Conservation (phyloP, 129 eudicot species). For the Centrapalus pauciflorus region DNA sequence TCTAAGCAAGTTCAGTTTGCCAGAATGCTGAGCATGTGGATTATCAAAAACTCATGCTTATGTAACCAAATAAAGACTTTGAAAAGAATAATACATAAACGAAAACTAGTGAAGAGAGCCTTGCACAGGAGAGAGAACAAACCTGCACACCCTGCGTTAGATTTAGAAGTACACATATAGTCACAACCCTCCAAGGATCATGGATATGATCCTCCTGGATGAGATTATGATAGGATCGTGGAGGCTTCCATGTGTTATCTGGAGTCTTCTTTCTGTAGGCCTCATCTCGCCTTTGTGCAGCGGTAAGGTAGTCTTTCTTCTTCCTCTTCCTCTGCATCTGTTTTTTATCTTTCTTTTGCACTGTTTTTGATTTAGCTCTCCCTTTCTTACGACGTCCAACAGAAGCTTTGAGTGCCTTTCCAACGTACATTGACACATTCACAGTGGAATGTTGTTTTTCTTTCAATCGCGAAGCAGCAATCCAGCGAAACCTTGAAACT, state of each 20-base stretch:
- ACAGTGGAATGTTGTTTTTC: neutral
- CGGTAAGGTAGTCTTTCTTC: conserved; percentile 22
- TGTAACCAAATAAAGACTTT: neutral
- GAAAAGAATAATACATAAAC: neutral
- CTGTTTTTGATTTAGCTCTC: neutral
- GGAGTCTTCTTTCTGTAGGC: conserved; percentile 57
- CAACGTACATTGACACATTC: conserved; percentile 11
- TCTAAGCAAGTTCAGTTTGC: neutral
- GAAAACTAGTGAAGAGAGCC: neutral
- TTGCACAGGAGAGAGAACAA: neutral
- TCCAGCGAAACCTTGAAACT: neutral
- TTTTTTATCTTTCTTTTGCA: neutral
- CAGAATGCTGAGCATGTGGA: neutral
- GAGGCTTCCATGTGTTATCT: conserved; percentile 74
- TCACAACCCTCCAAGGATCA: conserved; percentile 91
- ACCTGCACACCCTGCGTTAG: conserved; percentile 71
- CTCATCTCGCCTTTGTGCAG: conserved; percentile 45
- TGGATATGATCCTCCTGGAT: conserved; percentile 75
- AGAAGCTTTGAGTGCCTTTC: neutral
- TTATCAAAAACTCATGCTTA: neutral
- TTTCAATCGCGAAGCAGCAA: neutral
- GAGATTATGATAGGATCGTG: conserved; percentile 55
- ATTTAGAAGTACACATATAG: conserved; percentile 75
- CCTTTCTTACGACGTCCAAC: neutral
- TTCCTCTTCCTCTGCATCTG: neutral